Evolutionary conservation across 306 rosid species (phyloP).

Genomic region (Quercus dentata): DNA sequence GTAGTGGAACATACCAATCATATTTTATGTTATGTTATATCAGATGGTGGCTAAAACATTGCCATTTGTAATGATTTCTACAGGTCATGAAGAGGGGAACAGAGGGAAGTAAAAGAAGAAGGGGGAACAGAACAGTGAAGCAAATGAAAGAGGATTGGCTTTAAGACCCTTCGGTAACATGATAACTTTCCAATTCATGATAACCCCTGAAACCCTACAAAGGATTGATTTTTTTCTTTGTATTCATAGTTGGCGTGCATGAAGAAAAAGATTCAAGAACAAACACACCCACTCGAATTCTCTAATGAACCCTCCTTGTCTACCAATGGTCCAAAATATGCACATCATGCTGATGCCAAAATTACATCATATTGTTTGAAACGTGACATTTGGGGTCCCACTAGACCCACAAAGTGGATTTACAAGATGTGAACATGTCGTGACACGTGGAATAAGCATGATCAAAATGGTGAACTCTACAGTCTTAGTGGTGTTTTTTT

Average conservation of each 20-base stretch:
- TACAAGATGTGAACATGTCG: neutral
- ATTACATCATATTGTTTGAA: slow-evolving; percentile 34
- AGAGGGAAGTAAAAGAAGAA: neutral
- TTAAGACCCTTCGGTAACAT: slow-evolving; percentile 28
- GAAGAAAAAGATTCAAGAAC: neutral
- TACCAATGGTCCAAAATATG: neutral
- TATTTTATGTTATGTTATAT: neutral
- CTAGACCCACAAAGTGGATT: neutral
- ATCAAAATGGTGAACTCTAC: slow-evolving; percentile 3
- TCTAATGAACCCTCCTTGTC: slow-evolving; percentile 20
- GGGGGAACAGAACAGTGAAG: slow-evolving; percentile 12
- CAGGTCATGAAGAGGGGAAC: slow-evolving; percentile 13
- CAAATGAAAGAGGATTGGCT: slow-evolving; percentile 7
- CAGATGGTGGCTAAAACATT: neutral
- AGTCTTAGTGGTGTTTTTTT: slow-evolving; percentile 1
- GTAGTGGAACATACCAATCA: too few relatives aligned
- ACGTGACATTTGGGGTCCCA: slow-evolving; percentile 2
- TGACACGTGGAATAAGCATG: neutral
- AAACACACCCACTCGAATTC: slow-evolving; percentile 11
- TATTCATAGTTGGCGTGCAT: slow-evolving; percentile 47
- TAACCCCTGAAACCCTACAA: slow-evolving; percentile 44
- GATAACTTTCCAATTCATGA: slow-evolving; percentile 32
- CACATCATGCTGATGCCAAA: slow-evolving; percentile 51
- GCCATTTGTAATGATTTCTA: slow-evolving; percentile 24
- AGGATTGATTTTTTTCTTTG: slow-evolving; percentile 26